A percentile compares a stretch with the other conserved stretches of the same genome.
Evolutionary conservation across 2,329 filamentous ascomycete species (phyloP).

Genomic region (Acephala macrosclerotiorum): DNA sequence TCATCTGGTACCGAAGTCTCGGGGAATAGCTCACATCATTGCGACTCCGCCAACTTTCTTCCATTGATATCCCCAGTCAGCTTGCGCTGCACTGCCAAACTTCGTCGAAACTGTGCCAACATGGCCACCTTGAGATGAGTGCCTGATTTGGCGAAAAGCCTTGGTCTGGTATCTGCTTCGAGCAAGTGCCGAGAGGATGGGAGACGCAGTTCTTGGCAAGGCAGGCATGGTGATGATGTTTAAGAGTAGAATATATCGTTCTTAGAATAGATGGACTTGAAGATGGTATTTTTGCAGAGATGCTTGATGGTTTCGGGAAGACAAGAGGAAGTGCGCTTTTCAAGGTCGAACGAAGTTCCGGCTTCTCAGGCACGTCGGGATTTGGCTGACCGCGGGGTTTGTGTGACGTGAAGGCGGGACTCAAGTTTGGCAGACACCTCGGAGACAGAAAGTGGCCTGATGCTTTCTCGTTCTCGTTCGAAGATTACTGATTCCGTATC

Average conservation of each 20-base stretch:
- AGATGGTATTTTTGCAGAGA: background rate
- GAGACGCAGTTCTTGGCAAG: conserved; percentile 16
- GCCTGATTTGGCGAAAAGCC: conserved; percentile 17
- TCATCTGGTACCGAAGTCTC: background rate
- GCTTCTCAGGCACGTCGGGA: background rate
- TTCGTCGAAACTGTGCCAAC: conserved; percentile 6
- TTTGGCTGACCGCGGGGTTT: conserved; percentile 4
- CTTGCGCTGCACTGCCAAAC: background rate
- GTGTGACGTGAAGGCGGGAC: conserved; percentile 1
- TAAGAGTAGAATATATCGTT: conserved; percentile 16
- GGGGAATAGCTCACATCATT: conserved; percentile 33
- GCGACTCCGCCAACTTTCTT: conserved; percentile 32
- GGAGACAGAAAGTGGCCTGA: background rate
- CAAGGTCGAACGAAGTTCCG: background rate
- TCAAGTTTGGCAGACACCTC: background rate
- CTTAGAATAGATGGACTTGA: background rate
- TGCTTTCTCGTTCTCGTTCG: background rate
- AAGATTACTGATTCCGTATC: background rate
- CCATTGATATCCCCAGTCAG: conserved; percentile 33
- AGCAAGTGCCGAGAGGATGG: conserved; percentile 29
- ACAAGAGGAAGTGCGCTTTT: background rate
- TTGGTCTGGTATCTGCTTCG: conserved; percentile 24
- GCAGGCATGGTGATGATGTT: conserved; percentile 20
- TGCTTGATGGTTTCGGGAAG: background rate
- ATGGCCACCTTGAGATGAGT: conserved; percentile 10